Conservation (phyloP, 768 basidiomycete species). For the Kwoniella dejecticola region DNA sequence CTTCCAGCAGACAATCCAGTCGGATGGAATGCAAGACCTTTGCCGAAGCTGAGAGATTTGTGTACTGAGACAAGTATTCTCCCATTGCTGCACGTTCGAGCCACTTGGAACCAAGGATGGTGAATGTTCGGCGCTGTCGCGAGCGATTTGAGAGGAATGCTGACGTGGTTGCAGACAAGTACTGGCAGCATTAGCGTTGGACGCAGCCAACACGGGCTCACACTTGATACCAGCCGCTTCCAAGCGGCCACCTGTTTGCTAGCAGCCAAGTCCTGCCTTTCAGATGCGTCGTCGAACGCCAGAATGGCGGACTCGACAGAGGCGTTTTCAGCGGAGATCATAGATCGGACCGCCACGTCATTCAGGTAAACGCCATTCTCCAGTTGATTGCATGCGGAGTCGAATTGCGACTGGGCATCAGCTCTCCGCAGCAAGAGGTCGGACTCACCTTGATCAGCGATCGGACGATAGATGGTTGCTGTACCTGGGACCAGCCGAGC, state of each 20-base stretch:
- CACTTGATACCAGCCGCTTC: slow-evolving; percentile 22
- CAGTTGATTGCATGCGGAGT: not conserved
- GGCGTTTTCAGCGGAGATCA: not conserved
- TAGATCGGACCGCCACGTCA: not conserved
- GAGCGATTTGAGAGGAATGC: slow-evolving; percentile 29
- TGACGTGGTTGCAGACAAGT: slow-evolving; percentile 5
- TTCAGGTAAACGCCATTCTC: not conserved
- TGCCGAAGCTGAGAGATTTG: not conserved
- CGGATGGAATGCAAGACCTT: slow-evolving; percentile 20
- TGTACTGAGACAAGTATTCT: slow-evolving; percentile 3
- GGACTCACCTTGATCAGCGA: slow-evolving; percentile 18
- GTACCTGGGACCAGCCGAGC: not conserved
- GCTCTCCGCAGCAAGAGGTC: not conserved
- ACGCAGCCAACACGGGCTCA: not conserved
- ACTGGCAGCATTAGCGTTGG: slow-evolving; percentile 12
- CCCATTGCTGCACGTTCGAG: slow-evolving; percentile 28
- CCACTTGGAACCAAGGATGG: slow-evolving; percentile 31
- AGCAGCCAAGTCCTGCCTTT: not conserved
- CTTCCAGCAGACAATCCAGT: slow-evolving; percentile 42
- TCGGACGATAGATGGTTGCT: not conserved
- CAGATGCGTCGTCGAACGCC: not conserved
- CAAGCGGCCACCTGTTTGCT: slow-evolving; percentile 18
- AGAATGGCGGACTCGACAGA: not conserved
- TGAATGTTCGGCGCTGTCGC: slow-evolving; percentile 31
- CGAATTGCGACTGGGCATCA: slow-evolving; percentile 10